A percentile compares a stretch with the other conserved stretches of the same genome.
phyloP scores from a whole-genome alignment of 2,329 filamentous ascomycete species.

The Fusarium pilosicola region DNA sequence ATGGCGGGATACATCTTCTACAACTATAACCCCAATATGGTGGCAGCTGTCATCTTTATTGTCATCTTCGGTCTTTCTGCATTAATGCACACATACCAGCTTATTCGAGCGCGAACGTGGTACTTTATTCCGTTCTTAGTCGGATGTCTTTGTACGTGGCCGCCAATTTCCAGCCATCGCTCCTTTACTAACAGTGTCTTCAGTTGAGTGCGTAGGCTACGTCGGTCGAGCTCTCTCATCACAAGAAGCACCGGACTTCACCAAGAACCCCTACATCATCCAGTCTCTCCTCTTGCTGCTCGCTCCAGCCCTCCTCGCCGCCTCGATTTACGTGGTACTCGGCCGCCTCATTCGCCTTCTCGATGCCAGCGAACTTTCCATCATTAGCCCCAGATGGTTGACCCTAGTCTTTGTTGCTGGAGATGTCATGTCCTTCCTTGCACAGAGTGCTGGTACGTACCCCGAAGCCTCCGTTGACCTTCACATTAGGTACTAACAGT shows the following conservation, averaged over 20 bases:
- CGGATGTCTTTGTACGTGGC: slow-evolving; percentile 60
- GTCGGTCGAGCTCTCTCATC: slow-evolving; percentile 60
- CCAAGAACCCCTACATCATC: slow-evolving; percentile 52
- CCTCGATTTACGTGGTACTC: slow-evolving; percentile 59
- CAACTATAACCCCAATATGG: slow-evolving; percentile 58
- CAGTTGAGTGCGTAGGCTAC: slow-evolving; percentile 52
- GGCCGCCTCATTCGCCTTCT: slow-evolving; percentile 53
- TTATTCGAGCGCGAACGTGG: slow-evolving; percentile 57
- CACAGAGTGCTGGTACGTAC: slow-evolving; percentile 43
- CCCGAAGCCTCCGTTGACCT: not conserved
- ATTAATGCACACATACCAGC: slow-evolving; percentile 52
- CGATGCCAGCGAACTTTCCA: slow-evolving; percentile 52
- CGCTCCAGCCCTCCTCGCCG: slow-evolving; percentile 56
- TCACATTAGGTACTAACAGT: not conserved
- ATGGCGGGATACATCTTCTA: slow-evolving; percentile 49
- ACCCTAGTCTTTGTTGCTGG: slow-evolving; percentile 63
- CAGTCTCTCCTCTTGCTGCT: slow-evolving; percentile 52
- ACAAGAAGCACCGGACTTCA: slow-evolving; percentile 50
- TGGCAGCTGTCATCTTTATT: slow-evolving; percentile 55
- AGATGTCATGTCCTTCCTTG: slow-evolving; percentile 59
- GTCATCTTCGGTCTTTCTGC: slow-evolving; percentile 53
- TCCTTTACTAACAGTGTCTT: not conserved
- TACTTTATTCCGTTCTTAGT: slow-evolving; percentile 64
- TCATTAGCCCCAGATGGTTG: slow-evolving; percentile 56
- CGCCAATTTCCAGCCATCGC: too few relatives aligned